These are phyloP conservation scores for Lasiodiplodia sp. DNA, from an alignment of 2,329 filamentous ascomycete species.

Conservation along the genomic window DNA sequence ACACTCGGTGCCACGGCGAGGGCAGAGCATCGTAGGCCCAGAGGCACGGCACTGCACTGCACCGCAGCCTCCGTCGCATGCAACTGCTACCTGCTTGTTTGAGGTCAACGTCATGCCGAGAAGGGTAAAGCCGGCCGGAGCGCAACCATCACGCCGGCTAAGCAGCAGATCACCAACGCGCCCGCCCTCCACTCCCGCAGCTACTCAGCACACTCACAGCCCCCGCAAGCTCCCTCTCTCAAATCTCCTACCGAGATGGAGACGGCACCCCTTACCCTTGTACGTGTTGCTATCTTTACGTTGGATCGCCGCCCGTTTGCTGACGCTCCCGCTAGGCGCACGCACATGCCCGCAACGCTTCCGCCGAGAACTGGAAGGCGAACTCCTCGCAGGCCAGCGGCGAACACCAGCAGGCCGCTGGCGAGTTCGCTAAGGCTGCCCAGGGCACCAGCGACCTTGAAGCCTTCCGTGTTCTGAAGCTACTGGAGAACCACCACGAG, in stretches of 20 bases:
- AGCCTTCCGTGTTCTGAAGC: conserved; percentile 80
- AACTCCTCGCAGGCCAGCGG: conserved; percentile 84
- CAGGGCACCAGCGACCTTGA: conserved; percentile 70
- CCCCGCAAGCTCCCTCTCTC: background rate
- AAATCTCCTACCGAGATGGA: conserved; percentile 64
- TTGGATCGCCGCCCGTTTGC: conserved; percentile 31
- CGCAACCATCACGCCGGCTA: conserved; percentile 9
- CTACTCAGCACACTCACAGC: conserved; percentile 12
- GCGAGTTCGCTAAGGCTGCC: conserved; percentile 86
- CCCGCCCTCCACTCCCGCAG: conserved; percentile 13
- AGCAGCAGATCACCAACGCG: conserved; percentile 27
- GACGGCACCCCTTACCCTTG: conserved; percentile 69
- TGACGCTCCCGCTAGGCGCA: conserved; percentile 68
- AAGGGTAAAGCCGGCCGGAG: conserved; percentile 5
- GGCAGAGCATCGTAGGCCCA: background rate
- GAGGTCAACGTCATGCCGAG: conserved; percentile 26
- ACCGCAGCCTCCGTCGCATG: conserved; percentile 12
- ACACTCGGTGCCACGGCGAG: background rate
- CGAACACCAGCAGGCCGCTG: conserved; percentile 87
- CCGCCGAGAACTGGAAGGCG: conserved; percentile 70
- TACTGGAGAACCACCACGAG: conserved; percentile 88
- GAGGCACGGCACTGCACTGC: background rate
- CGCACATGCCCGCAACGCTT: conserved; percentile 81
- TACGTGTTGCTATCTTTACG: conserved; percentile 42
- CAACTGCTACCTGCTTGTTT: conserved; percentile 18